Percentiles rank a stretch among this genome's conserved stretches.
phyloP scores from a whole-genome alignment of 305 asterid species.

The Ajuga reptans region DNA sequence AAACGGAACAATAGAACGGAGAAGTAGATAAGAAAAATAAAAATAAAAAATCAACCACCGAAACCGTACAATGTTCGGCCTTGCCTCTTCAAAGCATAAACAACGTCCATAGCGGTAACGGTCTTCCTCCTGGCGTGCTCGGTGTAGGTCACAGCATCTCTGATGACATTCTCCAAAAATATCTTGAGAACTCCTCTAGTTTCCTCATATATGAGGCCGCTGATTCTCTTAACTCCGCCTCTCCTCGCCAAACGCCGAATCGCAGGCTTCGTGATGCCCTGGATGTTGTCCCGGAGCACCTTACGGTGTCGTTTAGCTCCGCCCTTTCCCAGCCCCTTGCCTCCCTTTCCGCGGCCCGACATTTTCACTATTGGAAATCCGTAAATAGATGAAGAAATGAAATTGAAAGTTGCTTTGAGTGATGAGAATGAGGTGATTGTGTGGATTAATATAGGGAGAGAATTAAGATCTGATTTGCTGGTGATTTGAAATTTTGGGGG shows the following conservation, averaged over 20 bases:
- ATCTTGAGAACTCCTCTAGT: slow-evolving; percentile 40
- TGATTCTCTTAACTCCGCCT: slow-evolving; percentile 45
- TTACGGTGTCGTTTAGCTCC: slow-evolving; percentile 48
- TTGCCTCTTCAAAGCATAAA: slow-evolving; percentile 39
- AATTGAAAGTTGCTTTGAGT: not conserved
- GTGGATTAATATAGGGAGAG: slow-evolving; percentile 19
- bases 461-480: not conserved
- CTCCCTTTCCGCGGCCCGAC: slow-evolving; percentile 46
- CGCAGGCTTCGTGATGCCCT: slow-evolving; percentile 43
- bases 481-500: slow-evolving; percentile 19
- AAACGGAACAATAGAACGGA: no score
- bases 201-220: slow-evolving; percentile 39
- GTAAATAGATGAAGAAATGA: not conserved
- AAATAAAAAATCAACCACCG: slow-evolving; percentile 22
- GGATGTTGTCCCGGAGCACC: slow-evolving; percentile 46
- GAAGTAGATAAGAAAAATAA: not conserved
- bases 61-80: slow-evolving; percentile 38
- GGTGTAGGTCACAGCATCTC: slow-evolving; percentile 37
- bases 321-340: slow-evolving; percentile 44
- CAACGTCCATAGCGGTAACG: slow-evolving; percentile 42
- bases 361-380: not conserved
- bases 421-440: not conserved
- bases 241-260: slow-evolving; percentile 41
- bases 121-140: slow-evolving; percentile 42
- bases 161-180: slow-evolving; percentile 36